Conservation (phyloP, 2,329 filamentous ascomycete species). For the Fusarium foetens region DNA sequence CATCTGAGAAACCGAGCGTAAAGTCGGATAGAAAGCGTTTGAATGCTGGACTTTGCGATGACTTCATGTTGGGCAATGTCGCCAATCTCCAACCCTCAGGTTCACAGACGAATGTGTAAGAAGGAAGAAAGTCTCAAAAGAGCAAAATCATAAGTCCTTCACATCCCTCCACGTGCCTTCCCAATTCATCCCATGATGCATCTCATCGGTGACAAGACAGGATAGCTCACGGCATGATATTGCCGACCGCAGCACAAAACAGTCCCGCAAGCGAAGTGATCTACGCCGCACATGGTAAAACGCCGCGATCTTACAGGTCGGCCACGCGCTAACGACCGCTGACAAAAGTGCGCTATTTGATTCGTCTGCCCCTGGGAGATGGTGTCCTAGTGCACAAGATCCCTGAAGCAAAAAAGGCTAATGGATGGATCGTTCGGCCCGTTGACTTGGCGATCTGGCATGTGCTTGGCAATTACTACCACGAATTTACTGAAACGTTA, state of each 20-base stretch:
- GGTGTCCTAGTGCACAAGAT: neutral
- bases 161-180: neutral
- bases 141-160: neutral
- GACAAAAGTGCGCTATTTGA: neutral
- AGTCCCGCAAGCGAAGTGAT: conserved; percentile 1
- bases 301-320: conserved; percentile 14
- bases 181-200: neutral
- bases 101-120: neutral
- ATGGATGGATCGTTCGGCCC: neutral
- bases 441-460: conserved; percentile 5
- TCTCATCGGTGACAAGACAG: conserved; percentile 14
- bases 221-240: conserved; percentile 17
- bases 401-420: neutral
- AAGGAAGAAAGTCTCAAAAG: neutral
- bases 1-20: conserved; percentile 79
- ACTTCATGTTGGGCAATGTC: conserved; percentile 17
- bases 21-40: conserved; percentile 67
- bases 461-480: neutral
- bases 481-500: neutral
- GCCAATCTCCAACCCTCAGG: accelerated
- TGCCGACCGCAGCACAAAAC: conserved; percentile 1
- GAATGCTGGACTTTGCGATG: conserved; percentile 43
- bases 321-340: neutral
- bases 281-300: conserved; percentile 30
- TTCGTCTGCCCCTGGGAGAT: conserved; percentile 9